These are phyloP conservation scores for Mollisia scopiformis DNA, from an alignment of 2,329 filamentous ascomycete genomes.

Conservation along the genomic window DNA sequence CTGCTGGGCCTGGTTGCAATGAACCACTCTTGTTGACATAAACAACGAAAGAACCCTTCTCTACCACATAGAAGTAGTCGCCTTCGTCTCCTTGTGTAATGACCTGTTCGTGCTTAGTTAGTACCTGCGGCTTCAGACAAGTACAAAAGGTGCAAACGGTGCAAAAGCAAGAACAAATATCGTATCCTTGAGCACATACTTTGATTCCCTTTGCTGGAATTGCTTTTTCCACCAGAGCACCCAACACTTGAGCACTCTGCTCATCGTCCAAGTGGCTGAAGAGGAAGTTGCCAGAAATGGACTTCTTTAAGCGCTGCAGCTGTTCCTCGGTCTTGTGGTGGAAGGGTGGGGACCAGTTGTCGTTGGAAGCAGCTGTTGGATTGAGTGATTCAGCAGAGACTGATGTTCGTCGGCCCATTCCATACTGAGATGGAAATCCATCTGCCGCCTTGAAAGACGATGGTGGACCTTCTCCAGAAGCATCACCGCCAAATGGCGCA, in stretches of 20 bases:
- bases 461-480: conserved; percentile 48
- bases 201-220: conserved; percentile 88
- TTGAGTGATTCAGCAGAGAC: conserved; percentile 97
- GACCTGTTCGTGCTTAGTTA: conserved; percentile 57
- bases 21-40: conserved; percentile 81
- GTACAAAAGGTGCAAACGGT: background rate
- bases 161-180: background rate
- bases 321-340: conserved; percentile 86
- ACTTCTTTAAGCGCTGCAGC: conserved; percentile 73
- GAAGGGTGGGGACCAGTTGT: conserved; percentile 87
- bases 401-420: conserved; percentile 89
- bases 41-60: conserved; percentile 87
- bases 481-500: conserved; percentile 48
- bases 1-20: conserved; percentile 78
- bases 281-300: conserved; percentile 88
- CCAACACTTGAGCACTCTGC: conserved; percentile 83
- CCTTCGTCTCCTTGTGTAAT: conserved; percentile 95
- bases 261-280: conserved; percentile 96
- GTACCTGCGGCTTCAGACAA: background rate
- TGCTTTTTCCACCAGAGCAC: conserved; percentile 90
- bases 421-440: conserved; percentile 89
- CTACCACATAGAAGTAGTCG: conserved; percentile 97
- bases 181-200: conserved; percentile 41
- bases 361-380: conserved; percentile 78
- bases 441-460: conserved; percentile 48